Conservation (phyloP, 116 monocot genomes). For the Trichopus zeylanicus region DNA sequence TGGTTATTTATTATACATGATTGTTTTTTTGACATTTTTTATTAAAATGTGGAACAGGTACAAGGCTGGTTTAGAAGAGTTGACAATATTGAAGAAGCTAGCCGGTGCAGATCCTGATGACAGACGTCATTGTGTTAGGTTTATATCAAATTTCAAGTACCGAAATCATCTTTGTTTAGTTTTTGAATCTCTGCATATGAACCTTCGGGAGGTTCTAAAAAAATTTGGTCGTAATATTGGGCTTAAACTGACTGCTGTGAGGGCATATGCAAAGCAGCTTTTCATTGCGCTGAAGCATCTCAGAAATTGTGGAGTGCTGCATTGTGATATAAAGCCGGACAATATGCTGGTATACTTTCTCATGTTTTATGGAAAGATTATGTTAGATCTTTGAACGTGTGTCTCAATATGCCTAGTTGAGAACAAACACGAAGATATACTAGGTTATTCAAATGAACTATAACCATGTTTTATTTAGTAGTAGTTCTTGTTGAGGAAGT, state of each 20-base stretch:
- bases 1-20: neutral
- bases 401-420: neutral
- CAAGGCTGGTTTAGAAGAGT: slow-evolving; percentile 85
- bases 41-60: too few relatives aligned
- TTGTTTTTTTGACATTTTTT: too few relatives aligned
- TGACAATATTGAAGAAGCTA: slow-evolving; percentile 76
- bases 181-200: slow-evolving; percentile 99
- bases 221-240: slow-evolving; percentile 99
- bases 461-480: too few relatives aligned
- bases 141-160: slow-evolving; percentile 99
- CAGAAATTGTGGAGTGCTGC: slow-evolving; percentile 92
- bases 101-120: slow-evolving; percentile 93
- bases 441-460: too few relatives aligned
- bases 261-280: slow-evolving; percentile 98
- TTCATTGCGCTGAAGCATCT: slow-evolving; percentile 99
- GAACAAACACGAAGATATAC: neutral
- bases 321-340: slow-evolving; percentile 98
- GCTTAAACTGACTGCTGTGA: slow-evolving; percentile 96
- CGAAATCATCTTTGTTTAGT: slow-evolving; percentile 99
- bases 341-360: slow-evolving; percentile 89
- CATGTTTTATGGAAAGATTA: neutral
- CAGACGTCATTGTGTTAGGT: slow-evolving; percentile 95
- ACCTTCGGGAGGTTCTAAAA: slow-evolving; percentile 99
- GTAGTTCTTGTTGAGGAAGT: neutral
- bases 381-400: too few relatives aligned